Evolutionary conservation across 2,329 filamentous ascomycete genomes (phyloP).

Genomic region (Fusarium solani-melongenae): DNA sequence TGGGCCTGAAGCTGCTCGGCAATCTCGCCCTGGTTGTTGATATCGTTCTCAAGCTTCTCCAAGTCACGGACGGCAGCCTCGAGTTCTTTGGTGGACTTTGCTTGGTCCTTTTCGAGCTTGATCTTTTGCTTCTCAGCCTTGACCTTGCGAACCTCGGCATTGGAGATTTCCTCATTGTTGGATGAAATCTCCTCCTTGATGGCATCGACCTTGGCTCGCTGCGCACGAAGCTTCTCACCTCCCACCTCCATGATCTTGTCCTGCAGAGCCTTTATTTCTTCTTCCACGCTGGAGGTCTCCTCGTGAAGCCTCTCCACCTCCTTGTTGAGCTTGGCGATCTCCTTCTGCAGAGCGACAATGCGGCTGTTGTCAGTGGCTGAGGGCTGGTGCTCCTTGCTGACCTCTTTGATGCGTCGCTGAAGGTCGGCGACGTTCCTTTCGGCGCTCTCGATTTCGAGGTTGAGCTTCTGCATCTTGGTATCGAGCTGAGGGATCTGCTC

Average conservation of each 20-base stretch:
- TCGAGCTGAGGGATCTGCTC: slow-evolving; percentile 86
- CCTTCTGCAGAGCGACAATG: slow-evolving; percentile 78
- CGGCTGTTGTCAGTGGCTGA: slow-evolving; percentile 84
- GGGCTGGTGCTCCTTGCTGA: slow-evolving; percentile 82
- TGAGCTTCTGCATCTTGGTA: slow-evolving; percentile 90
- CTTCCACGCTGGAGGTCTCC: slow-evolving; percentile 90
- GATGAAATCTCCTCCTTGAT: slow-evolving; percentile 87
- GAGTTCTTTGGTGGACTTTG: slow-evolving; percentile 83
- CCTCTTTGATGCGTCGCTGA: slow-evolving; percentile 85
- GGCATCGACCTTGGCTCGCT: slow-evolving; percentile 90
- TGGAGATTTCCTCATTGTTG: slow-evolving; percentile 84
- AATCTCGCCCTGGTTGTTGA: slow-evolving; percentile 79
- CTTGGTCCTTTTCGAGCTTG: slow-evolving; percentile 87
- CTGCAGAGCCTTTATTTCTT: slow-evolving; percentile 91
- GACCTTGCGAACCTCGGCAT: slow-evolving; percentile 85
- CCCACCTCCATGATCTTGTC: slow-evolving; percentile 99
- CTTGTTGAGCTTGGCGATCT: slow-evolving; percentile 77
- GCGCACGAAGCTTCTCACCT: slow-evolving; percentile 88
- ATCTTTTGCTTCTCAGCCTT: slow-evolving; percentile 93
- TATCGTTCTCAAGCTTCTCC: slow-evolving; percentile 81
- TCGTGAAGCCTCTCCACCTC: slow-evolving; percentile 83
- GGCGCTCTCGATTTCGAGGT: slow-evolving; percentile 87
- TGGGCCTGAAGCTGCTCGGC: slow-evolving; percentile 77
- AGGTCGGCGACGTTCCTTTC: slow-evolving; percentile 86
- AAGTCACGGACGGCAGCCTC: slow-evolving; percentile 77